These are phyloP conservation scores for Clarkia xantiana DNA, from an alignment of 345 rosid species.

Conservation along the genomic window DNA sequence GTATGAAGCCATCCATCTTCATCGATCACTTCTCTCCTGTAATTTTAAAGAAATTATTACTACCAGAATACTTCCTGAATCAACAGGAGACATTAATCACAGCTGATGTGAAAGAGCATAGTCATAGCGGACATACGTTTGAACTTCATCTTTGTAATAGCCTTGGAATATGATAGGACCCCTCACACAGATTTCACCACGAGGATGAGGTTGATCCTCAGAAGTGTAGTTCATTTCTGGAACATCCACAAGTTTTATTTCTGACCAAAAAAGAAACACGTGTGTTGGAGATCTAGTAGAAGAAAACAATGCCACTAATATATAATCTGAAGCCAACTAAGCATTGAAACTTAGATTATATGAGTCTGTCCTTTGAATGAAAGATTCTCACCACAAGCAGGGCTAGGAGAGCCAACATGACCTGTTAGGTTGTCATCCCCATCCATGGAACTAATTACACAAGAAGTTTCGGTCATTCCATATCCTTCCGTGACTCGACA, in stretches of 20 bases:
- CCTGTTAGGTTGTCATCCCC: constrained; percentile 56
- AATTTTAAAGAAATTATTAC: constrained; percentile 5
- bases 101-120: too few species aligned
- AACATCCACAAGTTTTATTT: constrained; percentile 91
- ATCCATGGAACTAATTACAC: constrained; percentile 40
- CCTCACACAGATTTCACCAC: constrained; percentile 95
- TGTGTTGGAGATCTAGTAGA: constrained; percentile 1
- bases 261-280: constrained; percentile 26
- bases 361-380: background rate
- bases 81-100: constrained; percentile 1
- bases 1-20: constrained; percentile 96
- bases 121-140: constrained; percentile 38
- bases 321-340: too few species aligned
- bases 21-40: constrained; percentile 82
- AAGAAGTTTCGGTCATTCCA: constrained; percentile 71
- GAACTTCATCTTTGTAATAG: constrained; percentile 82
- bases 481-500: constrained; percentile 53
- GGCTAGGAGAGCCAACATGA: constrained; percentile 93
- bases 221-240: constrained; percentile 94
- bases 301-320: background rate
- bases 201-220: constrained; percentile 73
- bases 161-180: constrained; percentile 82
- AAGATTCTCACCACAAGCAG: constrained; percentile 70
- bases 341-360: too few species aligned
- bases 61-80: constrained; percentile 5